phyloP scores from a whole-genome alignment of 768 basidiomycete genomes.

The Hortiboletus flavorubellus region DNA sequence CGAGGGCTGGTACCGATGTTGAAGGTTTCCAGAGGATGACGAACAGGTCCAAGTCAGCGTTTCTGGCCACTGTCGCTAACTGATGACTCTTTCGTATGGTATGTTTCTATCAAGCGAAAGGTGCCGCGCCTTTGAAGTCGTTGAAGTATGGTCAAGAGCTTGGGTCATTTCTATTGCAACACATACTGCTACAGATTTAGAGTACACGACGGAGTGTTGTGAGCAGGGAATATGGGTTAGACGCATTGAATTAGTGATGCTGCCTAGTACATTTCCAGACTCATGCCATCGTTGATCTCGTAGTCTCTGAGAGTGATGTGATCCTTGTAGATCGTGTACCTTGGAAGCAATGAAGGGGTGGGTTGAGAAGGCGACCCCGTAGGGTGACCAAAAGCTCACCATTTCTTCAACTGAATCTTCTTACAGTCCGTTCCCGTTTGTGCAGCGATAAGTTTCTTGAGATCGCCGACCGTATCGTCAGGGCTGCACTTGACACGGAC shows the following conservation, averaged over 20 bases:
- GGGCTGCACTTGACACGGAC: slow-evolving; percentile 95
- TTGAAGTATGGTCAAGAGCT: background rate
- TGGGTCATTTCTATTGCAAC: slow-evolving; percentile 2
- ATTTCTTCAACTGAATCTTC: slow-evolving; percentile 97
- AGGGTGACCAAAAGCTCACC: slow-evolving; percentile 49
- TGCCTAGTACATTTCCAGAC: slow-evolving; percentile 81
- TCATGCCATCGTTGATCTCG: slow-evolving; percentile 92
- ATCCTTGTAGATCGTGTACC: slow-evolving; percentile 96
- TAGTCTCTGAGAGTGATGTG: slow-evolving; percentile 92
- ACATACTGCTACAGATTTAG: slow-evolving; percentile 11
- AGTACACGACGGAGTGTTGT: slow-evolving; percentile 6
- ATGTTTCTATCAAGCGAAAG: background rate
- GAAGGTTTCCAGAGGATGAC: background rate
- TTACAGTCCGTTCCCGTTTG: slow-evolving; percentile 84
- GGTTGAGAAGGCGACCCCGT: background rate
- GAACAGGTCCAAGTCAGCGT: slow-evolving; percentile 21
- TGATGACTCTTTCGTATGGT: background rate
- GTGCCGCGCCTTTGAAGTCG: background rate
- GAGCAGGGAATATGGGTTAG: background rate
- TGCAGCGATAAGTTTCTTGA: slow-evolving; percentile 95
- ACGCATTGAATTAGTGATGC: slow-evolving; percentile 1
- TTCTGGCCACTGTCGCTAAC: slow-evolving; percentile 5
- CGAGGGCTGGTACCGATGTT: slow-evolving; percentile 5
- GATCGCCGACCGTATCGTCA: slow-evolving; percentile 94
- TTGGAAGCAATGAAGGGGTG: slow-evolving; percentile 27